A percentile compares a stretch with the other conserved stretches of the same genome.
phyloP scores from a whole-genome alignment of 192 early-diverging fungal genomes.

The Backusella luteola region DNA sequence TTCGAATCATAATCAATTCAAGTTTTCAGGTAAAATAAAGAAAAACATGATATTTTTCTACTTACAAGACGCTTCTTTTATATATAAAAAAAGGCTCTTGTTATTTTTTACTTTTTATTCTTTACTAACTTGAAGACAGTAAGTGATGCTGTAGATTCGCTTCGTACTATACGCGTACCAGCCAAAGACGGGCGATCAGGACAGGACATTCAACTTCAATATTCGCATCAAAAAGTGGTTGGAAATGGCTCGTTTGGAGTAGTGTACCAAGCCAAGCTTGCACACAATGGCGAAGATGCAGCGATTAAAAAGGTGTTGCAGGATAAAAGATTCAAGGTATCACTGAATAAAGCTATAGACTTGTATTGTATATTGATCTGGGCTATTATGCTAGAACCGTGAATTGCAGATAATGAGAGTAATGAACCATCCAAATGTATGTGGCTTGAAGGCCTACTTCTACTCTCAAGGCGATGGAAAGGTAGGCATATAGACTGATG shows the following conservation, averaged over 20 bases:
- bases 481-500: conserved; percentile 27
- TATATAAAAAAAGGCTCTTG: not conserved
- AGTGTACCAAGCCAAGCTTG: conserved; percentile 91
- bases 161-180: conserved; percentile 63
- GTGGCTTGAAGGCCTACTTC: conserved; percentile 84
- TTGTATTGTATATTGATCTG: too few relatives aligned
- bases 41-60: not conserved
- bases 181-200: conserved; percentile 86
- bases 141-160: conserved; percentile 48
- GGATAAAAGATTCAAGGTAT: conserved; percentile 95
- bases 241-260: conserved; percentile 99
- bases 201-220: conserved; percentile 80
- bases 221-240: conserved; percentile 86
- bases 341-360: too few relatives aligned
- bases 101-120: not conserved
- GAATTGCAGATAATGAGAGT: conserved; percentile 90
- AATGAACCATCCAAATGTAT: conserved; percentile 88
- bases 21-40: conserved; percentile 11
- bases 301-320: conserved; percentile 98
- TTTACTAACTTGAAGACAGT: not conserved
- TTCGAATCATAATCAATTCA: conserved; percentile 13
- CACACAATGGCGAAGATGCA: conserved; percentile 71
- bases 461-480: conserved; percentile 88
- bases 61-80: not conserved
- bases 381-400: conserved; percentile 60